Evolutionary conservation across 108 stramenopile genomes (phyloP), one percentile per base, ranked within the genome.

Genomic region (Cyclotella sp.): DNA sequence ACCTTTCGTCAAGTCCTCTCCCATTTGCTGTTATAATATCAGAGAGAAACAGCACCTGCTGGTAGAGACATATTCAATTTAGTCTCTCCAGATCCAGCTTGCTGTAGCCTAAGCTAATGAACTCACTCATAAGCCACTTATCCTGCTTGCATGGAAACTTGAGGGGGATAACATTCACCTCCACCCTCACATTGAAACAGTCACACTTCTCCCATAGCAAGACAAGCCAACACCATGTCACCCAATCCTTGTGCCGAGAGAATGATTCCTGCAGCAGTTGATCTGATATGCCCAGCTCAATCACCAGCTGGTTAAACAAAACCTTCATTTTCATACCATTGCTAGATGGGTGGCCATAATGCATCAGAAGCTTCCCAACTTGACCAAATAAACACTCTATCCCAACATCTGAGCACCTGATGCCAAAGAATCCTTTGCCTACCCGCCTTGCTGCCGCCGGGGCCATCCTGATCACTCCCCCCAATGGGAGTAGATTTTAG

Each of bases 31-130:
- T 46, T 0, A 78, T 29, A 0, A 78, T 24, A 39, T 72, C 69
- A 6, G 63, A 71, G 14, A 65, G 15, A 22, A 70, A 78, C 15
- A 78, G 52, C 0, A 71, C 77, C 47, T 78, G 77, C 14, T 71
- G 69, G 40, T 78, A 40, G 0, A 70, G 0, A 0, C 77, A 45
- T 4, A 64, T 53, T 22, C 70, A 26, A 46, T 72, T 78, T 5
- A 78, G 42, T 5, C 19, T 7, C 39, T 13, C 18, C 12, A 70
- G 39, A 13, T 77, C 62, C 1, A 16, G 0, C 0, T 0, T 22
- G 10, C 0, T 0, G 27, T 63, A 70, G 0, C 68, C 68, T 0
- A 70, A 4, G 0, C 46, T 22, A n/a, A 29, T 29, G 24, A 77
- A 47, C 11, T 34, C 34, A 1, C 0, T 3, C 76, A 77, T 77